Evolutionary conservation across 306 rosid genomes (phyloP).

Genomic region (Pterocarpus macrocarpus): DNA sequence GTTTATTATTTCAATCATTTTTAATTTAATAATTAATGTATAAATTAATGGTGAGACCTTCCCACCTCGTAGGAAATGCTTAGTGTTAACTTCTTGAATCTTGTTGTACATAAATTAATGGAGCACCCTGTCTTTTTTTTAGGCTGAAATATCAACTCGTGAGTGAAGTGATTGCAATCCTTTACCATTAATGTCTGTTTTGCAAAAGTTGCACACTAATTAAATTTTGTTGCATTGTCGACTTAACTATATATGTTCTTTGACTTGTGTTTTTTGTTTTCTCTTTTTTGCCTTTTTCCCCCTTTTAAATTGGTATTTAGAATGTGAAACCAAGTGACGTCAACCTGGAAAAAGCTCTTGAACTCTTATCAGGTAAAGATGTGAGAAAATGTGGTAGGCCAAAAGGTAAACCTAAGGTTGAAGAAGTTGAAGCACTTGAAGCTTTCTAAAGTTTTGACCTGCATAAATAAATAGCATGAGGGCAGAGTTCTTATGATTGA

Average conservation of each 20-base stretch:
- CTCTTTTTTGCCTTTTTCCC: not conserved
- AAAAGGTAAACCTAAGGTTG: conserved; percentile 60
- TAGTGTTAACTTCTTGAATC: no score
- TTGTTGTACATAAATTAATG: no score
- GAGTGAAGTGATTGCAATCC: not conserved
- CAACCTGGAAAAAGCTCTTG: conserved; percentile 72
- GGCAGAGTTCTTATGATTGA: conserved; percentile 23
- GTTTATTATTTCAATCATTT: no score
- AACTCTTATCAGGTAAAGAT: conserved; percentile 63
- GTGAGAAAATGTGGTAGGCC: conserved; percentile 75
- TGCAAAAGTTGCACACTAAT: not conserved
- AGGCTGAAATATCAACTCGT: no score
- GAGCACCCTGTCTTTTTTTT: no score
- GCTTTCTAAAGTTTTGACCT: conserved; percentile 52
- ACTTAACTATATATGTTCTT: conserved; percentile 26
- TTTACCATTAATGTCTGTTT: not conserved
- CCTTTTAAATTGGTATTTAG: conserved; percentile 56
- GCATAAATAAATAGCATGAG: not conserved
- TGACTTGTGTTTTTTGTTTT: not conserved
- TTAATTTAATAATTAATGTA: no score
- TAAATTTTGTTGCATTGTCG: not conserved
- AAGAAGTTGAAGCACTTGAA: conserved; percentile 64
- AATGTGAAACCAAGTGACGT: conserved; percentile 65
- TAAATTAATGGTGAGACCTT: no score
- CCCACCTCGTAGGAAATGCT: no score